Evolutionary conservation across 2,329 filamentous ascomycete species (phyloP).

Genomic region (Diplocarpon mali): DNA sequence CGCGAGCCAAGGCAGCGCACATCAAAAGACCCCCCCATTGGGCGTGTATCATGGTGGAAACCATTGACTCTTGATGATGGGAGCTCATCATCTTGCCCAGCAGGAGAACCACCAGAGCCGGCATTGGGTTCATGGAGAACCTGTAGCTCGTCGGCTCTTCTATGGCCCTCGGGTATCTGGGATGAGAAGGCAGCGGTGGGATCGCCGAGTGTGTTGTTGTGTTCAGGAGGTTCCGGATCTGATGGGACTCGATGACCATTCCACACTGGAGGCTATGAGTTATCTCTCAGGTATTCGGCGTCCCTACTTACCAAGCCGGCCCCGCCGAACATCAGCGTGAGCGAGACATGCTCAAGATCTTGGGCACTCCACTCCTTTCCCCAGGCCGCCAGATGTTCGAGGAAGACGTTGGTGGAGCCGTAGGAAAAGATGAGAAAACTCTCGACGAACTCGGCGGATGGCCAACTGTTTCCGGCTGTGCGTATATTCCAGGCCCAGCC

Average conservation of each 20-base stretch:
- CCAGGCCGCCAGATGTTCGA: conserved; percentile 74
- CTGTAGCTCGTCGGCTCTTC: conserved; percentile 53
- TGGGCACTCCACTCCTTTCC: conserved; percentile 61
- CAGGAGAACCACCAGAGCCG: conserved; percentile 73
- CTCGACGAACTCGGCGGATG: conserved; percentile 81
- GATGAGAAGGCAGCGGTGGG: conserved; percentile 35
- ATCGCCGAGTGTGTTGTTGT: conserved; percentile 26
- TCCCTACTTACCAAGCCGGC: conserved; percentile 63
- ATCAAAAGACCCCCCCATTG: conserved; percentile 86
- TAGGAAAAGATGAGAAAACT: conserved; percentile 86
- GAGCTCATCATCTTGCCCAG: conserved; percentile 93
- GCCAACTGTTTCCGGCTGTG: conserved; percentile 49
- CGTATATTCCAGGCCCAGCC: conserved; percentile 95
- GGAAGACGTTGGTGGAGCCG: conserved; percentile 79
- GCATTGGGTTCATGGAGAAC: conserved; percentile 79
- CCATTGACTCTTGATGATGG: conserved; percentile 64
- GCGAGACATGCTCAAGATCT: conserved; percentile 86
- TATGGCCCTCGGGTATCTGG: conserved; percentile 35
- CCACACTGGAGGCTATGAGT: conserved; percentile 41
- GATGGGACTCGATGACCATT: conserved; percentile 72
- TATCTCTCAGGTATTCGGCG: not conserved
- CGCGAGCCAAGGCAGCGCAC: conserved; percentile 68
- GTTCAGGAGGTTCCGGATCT: conserved; percentile 57
- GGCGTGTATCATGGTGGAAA: conserved; percentile 83
- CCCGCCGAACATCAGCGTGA: conserved; percentile 87